Percentiles rank a stretch among this genome's conserved stretches.
phyloP scores from a whole-genome alignment of 176 grass and related monocot genomes.

The Avena atlantica region DNA sequence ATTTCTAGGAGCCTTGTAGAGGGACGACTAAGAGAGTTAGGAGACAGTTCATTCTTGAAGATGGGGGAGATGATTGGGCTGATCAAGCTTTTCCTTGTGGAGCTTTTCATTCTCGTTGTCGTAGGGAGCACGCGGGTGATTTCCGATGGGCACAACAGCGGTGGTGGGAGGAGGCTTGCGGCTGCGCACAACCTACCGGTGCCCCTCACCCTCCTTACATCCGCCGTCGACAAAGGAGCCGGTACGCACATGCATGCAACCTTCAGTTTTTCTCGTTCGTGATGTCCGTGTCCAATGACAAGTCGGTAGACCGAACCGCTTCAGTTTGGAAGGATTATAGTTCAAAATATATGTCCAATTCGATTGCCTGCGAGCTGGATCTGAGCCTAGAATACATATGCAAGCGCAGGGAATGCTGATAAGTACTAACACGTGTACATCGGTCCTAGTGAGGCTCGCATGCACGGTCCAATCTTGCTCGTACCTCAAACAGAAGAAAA shows the following conservation, averaged over 20 bases:
- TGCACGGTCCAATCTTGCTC: neutral
- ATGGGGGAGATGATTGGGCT: neutral
- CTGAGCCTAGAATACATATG: neutral
- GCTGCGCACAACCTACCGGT: neutral
- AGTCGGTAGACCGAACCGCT: neutral
- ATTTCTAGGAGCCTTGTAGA: neutral
- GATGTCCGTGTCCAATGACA: neutral
- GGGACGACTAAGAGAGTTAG: neutral
- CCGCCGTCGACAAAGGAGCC: conserved; percentile 26
- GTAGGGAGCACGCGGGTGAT: neutral
- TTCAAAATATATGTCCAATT: neutral
- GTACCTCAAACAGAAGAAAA: neutral
- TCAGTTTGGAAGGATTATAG: neutral
- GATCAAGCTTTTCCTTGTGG: neutral
- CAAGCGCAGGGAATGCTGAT: neutral
- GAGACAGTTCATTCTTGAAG: neutral
- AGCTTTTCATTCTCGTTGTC: neutral
- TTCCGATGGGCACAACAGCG: neutral
- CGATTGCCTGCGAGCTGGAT: neutral
- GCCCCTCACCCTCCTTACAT: conserved; percentile 24
- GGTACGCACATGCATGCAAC: neutral
- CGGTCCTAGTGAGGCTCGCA: neutral
- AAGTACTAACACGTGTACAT: neutral
- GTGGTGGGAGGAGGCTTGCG: neutral
- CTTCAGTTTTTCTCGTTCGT: neutral